A percentile compares a stretch with the other conserved stretches of the same genome.
Evolutionary conservation across 805 yeast genomes (phyloP).

Genomic region (Teunomyces pallodes): DNA sequence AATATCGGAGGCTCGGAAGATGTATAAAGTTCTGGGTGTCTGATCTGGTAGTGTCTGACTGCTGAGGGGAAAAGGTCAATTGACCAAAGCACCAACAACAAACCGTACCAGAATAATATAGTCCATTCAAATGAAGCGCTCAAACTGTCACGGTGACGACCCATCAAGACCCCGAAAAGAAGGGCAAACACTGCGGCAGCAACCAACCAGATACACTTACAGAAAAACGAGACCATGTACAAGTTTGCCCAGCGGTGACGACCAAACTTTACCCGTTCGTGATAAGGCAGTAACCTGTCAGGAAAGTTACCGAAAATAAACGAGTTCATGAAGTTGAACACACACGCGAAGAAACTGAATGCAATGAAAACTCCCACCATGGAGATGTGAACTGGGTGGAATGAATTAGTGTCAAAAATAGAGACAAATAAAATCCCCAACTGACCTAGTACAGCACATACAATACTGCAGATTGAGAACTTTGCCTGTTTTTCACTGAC

Average conservation of each 20-base stretch:
- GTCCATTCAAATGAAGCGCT: slow-evolving; percentile 82
- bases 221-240: slow-evolving; percentile 46
- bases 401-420: slow-evolving; percentile 62
- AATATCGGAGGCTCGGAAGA: neutral
- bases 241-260: slow-evolving; percentile 34
- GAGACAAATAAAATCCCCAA: slow-evolving; percentile 73
- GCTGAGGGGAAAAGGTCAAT: slow-evolving; percentile 63
- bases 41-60: slow-evolving; percentile 2
- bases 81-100: slow-evolving; percentile 59
- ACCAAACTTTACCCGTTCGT: slow-evolving; percentile 41
- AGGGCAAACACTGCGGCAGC: slow-evolving; percentile 67
- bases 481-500: slow-evolving; percentile 41
- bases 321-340: slow-evolving; percentile 35
- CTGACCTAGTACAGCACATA: slow-evolving; percentile 58
- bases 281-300: slow-evolving; percentile 33
- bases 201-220: slow-evolving; percentile 64
- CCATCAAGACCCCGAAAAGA: slow-evolving; percentile 53
- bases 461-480: slow-evolving; percentile 40
- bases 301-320: slow-evolving; percentile 41
- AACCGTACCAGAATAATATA: slow-evolving; percentile 80
- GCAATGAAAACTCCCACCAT: slow-evolving; percentile 76
- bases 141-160: slow-evolving; percentile 35
- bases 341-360: slow-evolving; percentile 53
- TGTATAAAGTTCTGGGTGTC: slow-evolving; percentile 1
- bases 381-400: slow-evolving; percentile 57